Percentiles rank a stretch among this genome's conserved stretches.
These are phyloP conservation scores for Trichoderma sp. DNA, from an alignment of 2,329 filamentous ascomycete species.

Conservation along the genomic window DNA sequence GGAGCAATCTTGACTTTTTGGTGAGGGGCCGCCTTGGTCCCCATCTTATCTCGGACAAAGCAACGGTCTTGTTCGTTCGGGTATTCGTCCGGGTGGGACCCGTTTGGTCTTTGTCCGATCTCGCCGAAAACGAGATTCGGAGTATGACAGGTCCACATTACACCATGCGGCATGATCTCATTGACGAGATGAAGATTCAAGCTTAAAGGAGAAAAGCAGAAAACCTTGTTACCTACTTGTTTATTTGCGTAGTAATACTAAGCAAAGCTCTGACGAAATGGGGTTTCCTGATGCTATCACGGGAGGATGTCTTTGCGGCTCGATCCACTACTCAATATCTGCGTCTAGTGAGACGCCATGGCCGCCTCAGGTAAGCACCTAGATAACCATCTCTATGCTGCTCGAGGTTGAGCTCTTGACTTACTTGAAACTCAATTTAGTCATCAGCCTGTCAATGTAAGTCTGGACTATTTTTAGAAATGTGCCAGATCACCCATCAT, in stretches of 20 bases:
- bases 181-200: neutral
- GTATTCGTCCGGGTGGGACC: neutral
- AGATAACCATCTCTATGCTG: neutral
- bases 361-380: slow-evolving; percentile 7
- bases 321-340: slow-evolving; percentile 4
- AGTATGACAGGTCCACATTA: slow-evolving; percentile 2
- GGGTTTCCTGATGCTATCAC: neutral
- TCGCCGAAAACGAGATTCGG: slow-evolving; percentile 3
- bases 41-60: neutral
- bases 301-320: slow-evolving; percentile 14
- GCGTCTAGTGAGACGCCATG: neutral
- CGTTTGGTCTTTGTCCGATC: neutral
- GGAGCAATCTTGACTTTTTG: neutral
- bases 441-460: slow-evolving; percentile 11
- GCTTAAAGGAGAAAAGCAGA: neutral
- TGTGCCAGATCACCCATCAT: neutral
- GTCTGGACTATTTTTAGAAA: neutral
- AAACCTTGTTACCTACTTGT: neutral
- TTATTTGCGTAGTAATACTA: neutral
- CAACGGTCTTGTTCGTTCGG: neutral
- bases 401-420: neutral
- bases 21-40: neutral
- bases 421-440: neutral
- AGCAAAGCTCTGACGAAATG: neutral
- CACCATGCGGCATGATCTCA: neutral